These are phyloP conservation scores for Pistacia integerrima DNA, from an alignment of 345 rosid genomes.

Conservation along the genomic window DNA sequence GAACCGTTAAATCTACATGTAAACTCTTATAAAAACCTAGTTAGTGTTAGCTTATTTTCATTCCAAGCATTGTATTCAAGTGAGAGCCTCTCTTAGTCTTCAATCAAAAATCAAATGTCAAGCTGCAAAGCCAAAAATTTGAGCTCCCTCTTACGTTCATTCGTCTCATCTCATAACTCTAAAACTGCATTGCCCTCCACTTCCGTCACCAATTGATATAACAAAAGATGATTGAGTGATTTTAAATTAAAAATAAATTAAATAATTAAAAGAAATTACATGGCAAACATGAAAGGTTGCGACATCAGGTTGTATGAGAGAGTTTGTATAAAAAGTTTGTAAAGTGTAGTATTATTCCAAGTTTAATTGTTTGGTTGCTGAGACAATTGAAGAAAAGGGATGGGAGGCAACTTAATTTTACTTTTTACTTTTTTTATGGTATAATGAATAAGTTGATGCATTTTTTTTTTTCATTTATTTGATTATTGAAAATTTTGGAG, in stretches of 20 bases:
- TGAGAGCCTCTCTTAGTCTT: too few species aligned
- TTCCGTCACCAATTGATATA: slow-evolving; percentile 5
- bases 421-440: not conserved
- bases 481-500: not conserved
- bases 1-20: too few species aligned
- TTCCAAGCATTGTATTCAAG: too few species aligned
- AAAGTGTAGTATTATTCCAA: too few species aligned
- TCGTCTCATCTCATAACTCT: slow-evolving; percentile 15
- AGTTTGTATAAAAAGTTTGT: too few species aligned
- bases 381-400: not conserved
- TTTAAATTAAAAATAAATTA: too few species aligned
- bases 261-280: too few species aligned
- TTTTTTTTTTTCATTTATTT: not conserved
- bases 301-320: too few species aligned
- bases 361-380: not conserved
- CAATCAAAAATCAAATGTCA: not conserved
- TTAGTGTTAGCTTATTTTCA: too few species aligned
- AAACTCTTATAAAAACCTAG: too few species aligned
- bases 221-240: too few species aligned
- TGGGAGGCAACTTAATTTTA: not conserved
- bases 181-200: slow-evolving; percentile 1
- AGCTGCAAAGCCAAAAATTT: not conserved
- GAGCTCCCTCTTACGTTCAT: not conserved
- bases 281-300: too few species aligned
- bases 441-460: not conserved